Evolutionary conservation across 768 basidiomycete genomes (phyloP).

Genomic region (Suillus subaureus): DNA sequence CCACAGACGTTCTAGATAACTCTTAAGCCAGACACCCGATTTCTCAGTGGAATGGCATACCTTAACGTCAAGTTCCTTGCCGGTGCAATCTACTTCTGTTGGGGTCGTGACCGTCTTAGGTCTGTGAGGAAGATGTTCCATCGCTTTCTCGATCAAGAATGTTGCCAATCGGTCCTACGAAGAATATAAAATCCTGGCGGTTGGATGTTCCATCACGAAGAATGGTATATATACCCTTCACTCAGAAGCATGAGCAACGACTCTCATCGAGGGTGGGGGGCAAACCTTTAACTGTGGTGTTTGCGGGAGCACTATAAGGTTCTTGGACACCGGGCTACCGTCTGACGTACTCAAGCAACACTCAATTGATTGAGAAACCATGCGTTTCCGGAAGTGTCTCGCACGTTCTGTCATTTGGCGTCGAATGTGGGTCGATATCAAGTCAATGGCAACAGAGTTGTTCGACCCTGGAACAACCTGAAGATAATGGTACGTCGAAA

Average conservation of each 20-base stretch:
- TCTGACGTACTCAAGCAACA: slow-evolving; percentile 40
- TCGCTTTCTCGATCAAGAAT: slow-evolving; percentile 79
- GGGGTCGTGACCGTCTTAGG: slow-evolving; percentile 70
- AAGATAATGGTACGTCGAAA: background rate
- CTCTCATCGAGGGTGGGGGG: background rate
- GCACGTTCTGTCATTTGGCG: slow-evolving; percentile 82
- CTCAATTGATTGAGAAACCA: slow-evolving; percentile 54
- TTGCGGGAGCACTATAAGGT: slow-evolving; percentile 69
- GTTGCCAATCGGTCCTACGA: slow-evolving; percentile 86
- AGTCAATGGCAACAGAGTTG: slow-evolving; percentile 88
- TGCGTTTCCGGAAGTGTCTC: slow-evolving; percentile 69
- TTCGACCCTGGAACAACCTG: slow-evolving; percentile 96
- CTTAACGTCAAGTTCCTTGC: slow-evolving; percentile 63
- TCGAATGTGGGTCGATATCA: slow-evolving; percentile 89
- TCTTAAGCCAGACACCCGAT: slow-evolving; percentile 1
- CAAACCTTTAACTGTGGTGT: slow-evolving; percentile 80
- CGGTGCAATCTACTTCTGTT: slow-evolving; percentile 52
- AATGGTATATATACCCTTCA: slow-evolving; percentile 87
- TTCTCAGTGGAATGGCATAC: slow-evolving; percentile 36
- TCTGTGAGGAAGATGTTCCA: slow-evolving; percentile 78
- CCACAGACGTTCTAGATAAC: slow-evolving; percentile 72
- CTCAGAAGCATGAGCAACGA: background rate
- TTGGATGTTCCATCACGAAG: slow-evolving; percentile 71
- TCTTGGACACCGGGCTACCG: slow-evolving; percentile 44
- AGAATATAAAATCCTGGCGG: slow-evolving; percentile 91